Percentiles rank a stretch among this genome's conserved stretches.
Conservation (phyloP, 495 filamentous ascomycete genomes). For the Cercophora samala region DNA sequence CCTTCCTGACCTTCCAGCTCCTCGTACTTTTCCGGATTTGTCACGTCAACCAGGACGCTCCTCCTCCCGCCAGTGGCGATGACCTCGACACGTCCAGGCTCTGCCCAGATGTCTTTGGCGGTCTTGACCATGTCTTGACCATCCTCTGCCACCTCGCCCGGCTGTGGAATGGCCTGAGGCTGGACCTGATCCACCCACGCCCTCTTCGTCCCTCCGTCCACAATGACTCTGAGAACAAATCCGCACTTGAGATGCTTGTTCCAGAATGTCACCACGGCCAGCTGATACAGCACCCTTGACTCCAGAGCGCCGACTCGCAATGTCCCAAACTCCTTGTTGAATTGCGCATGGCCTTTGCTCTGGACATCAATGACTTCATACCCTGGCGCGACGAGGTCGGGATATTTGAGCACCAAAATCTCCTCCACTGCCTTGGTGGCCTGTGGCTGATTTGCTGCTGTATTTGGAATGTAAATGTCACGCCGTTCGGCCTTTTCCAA, state of each 20-base stretch:
- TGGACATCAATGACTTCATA: constrained; percentile 24
- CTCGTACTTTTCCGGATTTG: constrained; percentile 14
- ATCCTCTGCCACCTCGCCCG: neutral
- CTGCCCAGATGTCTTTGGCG: constrained; percentile 22
- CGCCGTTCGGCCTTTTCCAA: constrained; percentile 8
- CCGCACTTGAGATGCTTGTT: constrained; percentile 22
- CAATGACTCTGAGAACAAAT: constrained; percentile 23
- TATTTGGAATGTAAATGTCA: constrained; percentile 22
- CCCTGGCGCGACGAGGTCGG: constrained; percentile 26
- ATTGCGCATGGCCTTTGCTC: constrained; percentile 13
- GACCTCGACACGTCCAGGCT: constrained; percentile 20
- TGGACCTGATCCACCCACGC: constrained; percentile 24
- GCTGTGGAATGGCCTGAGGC: constrained; percentile 5
- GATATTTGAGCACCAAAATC: constrained; percentile 21
- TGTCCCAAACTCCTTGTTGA: constrained; percentile 25
- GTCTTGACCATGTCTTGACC: constrained; percentile 12
- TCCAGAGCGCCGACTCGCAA: constrained; percentile 10
- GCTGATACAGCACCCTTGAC: constrained; percentile 19
- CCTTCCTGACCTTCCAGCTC: constrained; percentile 9
- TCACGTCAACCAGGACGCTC: constrained; percentile 16
- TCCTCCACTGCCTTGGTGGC: constrained; percentile 16
- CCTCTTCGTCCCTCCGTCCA: constrained; percentile 11
- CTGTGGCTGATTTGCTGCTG: neutral
- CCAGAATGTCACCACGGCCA: constrained; percentile 26
- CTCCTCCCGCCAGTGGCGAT: neutral